phyloP scores from a whole-genome alignment of 805 yeast species.

The Candida ponderosae region DNA sequence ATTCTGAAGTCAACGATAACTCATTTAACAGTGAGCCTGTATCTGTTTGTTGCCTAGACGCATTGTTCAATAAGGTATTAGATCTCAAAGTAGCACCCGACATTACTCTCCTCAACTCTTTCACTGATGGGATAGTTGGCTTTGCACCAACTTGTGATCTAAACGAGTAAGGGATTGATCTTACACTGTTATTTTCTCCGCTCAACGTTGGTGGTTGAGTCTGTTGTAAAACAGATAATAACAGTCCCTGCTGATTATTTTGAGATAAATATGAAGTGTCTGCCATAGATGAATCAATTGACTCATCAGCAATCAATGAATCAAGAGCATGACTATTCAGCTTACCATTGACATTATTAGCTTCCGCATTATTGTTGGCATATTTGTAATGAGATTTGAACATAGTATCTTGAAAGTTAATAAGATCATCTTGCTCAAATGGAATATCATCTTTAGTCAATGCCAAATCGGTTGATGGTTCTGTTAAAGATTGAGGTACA shows the following conservation, averaged over 20 bases:
- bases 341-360: too few relatives aligned
- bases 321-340: too few relatives aligned
- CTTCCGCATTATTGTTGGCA: too few relatives aligned
- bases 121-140: conserved; percentile 17
- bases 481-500: too few relatives aligned
- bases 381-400: conserved; percentile 16
- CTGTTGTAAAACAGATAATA: conserved; percentile 8
- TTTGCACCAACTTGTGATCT: conserved; percentile 17
- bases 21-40: conserved; percentile 15
- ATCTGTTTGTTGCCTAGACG: conserved; percentile 14
- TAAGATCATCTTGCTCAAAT: neutral
- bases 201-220: neutral
- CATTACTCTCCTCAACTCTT: conserved; percentile 18
- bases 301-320: too few relatives aligned
- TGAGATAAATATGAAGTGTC: too few relatives aligned
- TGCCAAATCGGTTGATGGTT: neutral
- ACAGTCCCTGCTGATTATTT: neutral
- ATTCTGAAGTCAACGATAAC: too few relatives aligned
- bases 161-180: conserved; percentile 19
- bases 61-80: too few relatives aligned
- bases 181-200: conserved; percentile 15
- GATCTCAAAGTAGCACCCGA: conserved; percentile 9
- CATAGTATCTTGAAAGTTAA: conserved; percentile 10
- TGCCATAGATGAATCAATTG: too few relatives aligned
- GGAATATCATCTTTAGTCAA: conserved; percentile 7